Base-by-base conservation (phyloP, 2,329 filamentous ascomycete genomes). In the Colletotrichum echinochloae region DNA sequence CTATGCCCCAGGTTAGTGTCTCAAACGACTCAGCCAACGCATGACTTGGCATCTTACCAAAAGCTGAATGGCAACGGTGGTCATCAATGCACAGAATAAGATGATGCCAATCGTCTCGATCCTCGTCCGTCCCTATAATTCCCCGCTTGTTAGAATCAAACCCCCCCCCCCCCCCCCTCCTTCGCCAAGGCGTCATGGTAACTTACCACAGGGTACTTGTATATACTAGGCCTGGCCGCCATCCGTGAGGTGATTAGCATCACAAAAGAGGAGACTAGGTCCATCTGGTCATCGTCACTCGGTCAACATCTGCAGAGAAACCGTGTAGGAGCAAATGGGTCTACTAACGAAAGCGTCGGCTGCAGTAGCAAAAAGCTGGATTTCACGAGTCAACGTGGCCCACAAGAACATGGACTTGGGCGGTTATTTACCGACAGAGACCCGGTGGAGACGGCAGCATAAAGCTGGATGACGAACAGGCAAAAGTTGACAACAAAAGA, bases 71-170 rank as follows among this genome's bases (percentile, higher is more conserved):
- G 89, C 88, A 4, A 90, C 89, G 0, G 89, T 91, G 2, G 89
- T 90, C 88, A 91, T 91, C 70, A 91, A 81, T 52, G 89, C 88
- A 72, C 88, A 90, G 78, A 91, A 91, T 55, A 91, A 84, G 74
- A 91, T 89, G 72, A 91, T 88, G 35, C 88, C 89, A 68, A 91
- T 84, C 2, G 89, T 90, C 79, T 91, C 89, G 64, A 91, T 87
- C 66, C 89, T 84, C 5, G 85, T 90, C 9, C 89, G 86, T 51
- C 88, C 89, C 81, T 84, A 74, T 23, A 48, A 64, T 62, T 65
- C 61, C 39, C n/a, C 35, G 11, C 28, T 20, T 52, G 52, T 62
- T 65, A 62, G 61, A 71, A 30, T 20, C 56, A 41, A 48, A 48
- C 20, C n/a, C 20, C 5, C 8, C 23, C 30, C 20, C n/a, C 20